These are phyloP conservation scores for Escovopsis sp. DNA, from an alignment of 2,329 filamentous ascomycete genomes.

Conservation along the genomic window DNA sequence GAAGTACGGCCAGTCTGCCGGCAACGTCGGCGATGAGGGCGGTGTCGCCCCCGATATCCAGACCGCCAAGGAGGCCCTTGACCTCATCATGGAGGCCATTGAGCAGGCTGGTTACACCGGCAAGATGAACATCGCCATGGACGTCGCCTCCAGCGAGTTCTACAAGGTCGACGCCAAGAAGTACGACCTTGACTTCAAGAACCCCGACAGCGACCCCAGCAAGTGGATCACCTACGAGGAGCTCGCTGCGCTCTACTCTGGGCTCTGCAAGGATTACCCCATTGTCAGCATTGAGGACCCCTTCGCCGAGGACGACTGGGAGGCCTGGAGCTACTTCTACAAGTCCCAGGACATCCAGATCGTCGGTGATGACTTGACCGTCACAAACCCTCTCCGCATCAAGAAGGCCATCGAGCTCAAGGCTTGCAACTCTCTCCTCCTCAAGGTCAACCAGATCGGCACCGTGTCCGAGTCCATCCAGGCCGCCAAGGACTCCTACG, in stretches of 20 bases:
- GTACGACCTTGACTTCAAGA: slow-evolving; percentile 99
- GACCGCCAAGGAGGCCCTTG: slow-evolving; percentile 88
- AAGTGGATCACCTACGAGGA: slow-evolving; percentile 99
- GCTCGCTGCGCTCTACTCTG: slow-evolving; percentile 82
- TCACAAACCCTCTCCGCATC: slow-evolving; percentile 97
- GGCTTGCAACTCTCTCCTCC: slow-evolving; percentile 92
- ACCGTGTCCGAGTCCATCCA: slow-evolving; percentile 98
- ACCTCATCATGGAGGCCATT: slow-evolving; percentile 89
- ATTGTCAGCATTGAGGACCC: slow-evolving; percentile 98
- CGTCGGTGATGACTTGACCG: slow-evolving; percentile 94
- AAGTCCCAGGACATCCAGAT: slow-evolving; percentile 98
- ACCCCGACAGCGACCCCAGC: slow-evolving; percentile 84
- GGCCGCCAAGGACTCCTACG: slow-evolving; percentile 96
- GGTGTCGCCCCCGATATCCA: slow-evolving; percentile 99
- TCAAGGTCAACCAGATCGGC: slow-evolving; percentile 99
- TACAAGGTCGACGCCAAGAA: slow-evolving; percentile 97
- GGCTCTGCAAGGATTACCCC: slow-evolving; percentile 85
- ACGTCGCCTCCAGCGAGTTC: slow-evolving; percentile 98
- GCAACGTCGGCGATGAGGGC: slow-evolving; percentile 98
- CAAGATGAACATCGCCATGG: slow-evolving; percentile 96
- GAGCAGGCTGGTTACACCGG: slow-evolving; percentile 91
- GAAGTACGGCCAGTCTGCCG: slow-evolving; percentile 97
- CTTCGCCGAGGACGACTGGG: slow-evolving; percentile 99
- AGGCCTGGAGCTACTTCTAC: slow-evolving; percentile 99
- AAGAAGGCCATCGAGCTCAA: slow-evolving; percentile 99